A percentile compares a stretch with the other conserved stretches of the same genome.
Evolutionary conservation across 495 filamentous ascomycete species (phyloP).

Genomic region (Corynascus novoguineensis): DNA sequence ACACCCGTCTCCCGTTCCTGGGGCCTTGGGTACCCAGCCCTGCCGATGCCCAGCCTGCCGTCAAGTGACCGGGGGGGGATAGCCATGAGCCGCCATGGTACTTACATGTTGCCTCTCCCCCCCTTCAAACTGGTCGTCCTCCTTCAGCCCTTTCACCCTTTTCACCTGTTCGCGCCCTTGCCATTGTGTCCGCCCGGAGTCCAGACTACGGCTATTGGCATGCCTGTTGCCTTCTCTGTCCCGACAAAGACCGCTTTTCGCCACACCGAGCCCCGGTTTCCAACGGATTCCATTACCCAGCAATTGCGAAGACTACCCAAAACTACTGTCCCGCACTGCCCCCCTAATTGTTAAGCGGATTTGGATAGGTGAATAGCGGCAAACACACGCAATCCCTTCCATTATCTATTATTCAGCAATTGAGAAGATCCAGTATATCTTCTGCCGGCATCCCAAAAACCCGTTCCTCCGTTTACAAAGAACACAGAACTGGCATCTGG

Average conservation of each 20-base stretch:
- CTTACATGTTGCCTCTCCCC: constrained; percentile 6
- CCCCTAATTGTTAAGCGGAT: neutral
- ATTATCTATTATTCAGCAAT: constrained; percentile 20
- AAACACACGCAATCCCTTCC: neutral
- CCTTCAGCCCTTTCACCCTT: constrained; percentile 1
- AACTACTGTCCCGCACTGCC: constrained; percentile 3
- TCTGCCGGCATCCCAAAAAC: neutral
- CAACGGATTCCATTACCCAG: constrained; percentile 25
- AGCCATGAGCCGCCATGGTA: neutral
- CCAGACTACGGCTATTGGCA: constrained; percentile 1
- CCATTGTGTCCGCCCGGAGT: neutral
- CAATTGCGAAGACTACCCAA: constrained; percentile 8
- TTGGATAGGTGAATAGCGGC: constrained; percentile 17
- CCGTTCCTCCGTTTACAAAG: constrained; percentile 6
- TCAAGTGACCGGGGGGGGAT: constrained; percentile 6
- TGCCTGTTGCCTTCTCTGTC: neutral
- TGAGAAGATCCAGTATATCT: constrained; percentile 5
- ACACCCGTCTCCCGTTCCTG: constrained; percentile 14
- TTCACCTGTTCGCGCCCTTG: neutral
- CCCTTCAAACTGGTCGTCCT: constrained; percentile 5
- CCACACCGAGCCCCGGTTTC: constrained; percentile 24
- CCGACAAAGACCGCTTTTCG: neutral
- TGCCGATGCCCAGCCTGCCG: constrained; percentile 12
- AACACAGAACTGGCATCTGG: neutral
- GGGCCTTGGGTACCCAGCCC: constrained; percentile 14